These are phyloP conservation scores for Colletotrichum sp. DNA, from an alignment of 2,329 filamentous ascomycete species.

Conservation along the genomic window DNA sequence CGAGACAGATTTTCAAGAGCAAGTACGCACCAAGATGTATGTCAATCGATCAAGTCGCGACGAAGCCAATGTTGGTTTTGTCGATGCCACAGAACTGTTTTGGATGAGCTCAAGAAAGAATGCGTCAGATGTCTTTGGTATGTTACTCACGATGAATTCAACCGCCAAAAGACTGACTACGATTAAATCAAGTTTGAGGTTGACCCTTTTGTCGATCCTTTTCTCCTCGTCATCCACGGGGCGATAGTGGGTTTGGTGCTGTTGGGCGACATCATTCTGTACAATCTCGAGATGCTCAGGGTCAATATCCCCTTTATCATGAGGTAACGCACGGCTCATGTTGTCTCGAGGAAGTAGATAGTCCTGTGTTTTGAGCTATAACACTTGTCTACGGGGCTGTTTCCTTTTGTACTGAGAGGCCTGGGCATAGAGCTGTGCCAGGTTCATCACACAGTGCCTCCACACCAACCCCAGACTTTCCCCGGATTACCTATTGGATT, in stretches of 20 bases:
- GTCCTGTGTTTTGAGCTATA: background rate
- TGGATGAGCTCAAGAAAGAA: background rate
- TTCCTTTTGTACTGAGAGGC: background rate
- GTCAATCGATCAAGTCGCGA: constrained; percentile 1
- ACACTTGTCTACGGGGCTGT: background rate
- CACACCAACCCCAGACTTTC: background rate
- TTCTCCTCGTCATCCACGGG: constrained; percentile 19
- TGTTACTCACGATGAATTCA: constrained; percentile 21
- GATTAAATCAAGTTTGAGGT: constrained; percentile 20
- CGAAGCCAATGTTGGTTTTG: constrained; percentile 27
- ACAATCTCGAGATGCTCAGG: constrained; percentile 4
- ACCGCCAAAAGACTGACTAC: constrained; percentile 20
- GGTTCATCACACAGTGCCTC: background rate
- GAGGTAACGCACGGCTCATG: background rate
- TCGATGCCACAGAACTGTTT: constrained; percentile 25
- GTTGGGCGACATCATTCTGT: background rate
- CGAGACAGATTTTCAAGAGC: constrained; percentile 27
- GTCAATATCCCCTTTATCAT: background rate
- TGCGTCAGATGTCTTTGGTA: background rate
- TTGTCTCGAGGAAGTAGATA: background rate
- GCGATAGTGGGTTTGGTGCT: constrained; percentile 3
- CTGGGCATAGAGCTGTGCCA: background rate
- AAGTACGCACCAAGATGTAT: constrained; percentile 24
- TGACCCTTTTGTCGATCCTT: constrained; percentile 18
- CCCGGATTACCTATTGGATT: background rate